phyloP scores from a whole-genome alignment of 352 stramenopile species.

The Phytopythium oedochilum region DNA sequence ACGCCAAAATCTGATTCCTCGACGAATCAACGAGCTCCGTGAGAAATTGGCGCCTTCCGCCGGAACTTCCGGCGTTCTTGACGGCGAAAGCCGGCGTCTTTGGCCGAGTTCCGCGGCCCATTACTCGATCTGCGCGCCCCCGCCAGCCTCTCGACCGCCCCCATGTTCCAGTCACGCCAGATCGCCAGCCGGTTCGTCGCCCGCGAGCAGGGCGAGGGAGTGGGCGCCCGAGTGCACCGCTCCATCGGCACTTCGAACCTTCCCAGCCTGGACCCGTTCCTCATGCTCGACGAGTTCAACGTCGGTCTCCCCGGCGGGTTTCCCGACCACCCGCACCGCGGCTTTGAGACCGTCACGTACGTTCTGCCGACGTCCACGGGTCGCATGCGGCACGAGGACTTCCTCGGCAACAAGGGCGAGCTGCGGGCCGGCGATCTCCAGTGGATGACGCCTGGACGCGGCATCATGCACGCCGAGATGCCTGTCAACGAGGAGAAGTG shows the following conservation, averaged over 20 bases:
- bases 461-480: constrained; percentile 55
- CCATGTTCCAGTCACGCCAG: constrained; percentile 18
- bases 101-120: neutral
- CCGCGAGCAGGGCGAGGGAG: constrained; percentile 45
- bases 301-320: constrained; percentile 72
- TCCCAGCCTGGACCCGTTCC: constrained; percentile 43
- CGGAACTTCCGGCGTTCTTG: no score
- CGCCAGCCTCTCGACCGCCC: constrained; percentile 1
- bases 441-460: constrained; percentile 52
- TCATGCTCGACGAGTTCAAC: constrained; percentile 60
- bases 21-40: neutral
- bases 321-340: constrained; percentile 87
- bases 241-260: constrained; percentile 49
- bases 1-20: neutral
- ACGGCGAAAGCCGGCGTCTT: neutral
- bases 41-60: no score
- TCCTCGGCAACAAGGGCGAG: constrained; percentile 48
- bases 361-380: constrained; percentile 68
- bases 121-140: neutral
- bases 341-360: constrained; percentile 92
- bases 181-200: constrained; percentile 54
- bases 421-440: constrained; percentile 43
- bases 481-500: constrained; percentile 22
- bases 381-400: constrained; percentile 87
- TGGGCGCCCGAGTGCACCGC: constrained; percentile 47